These are phyloP conservation scores for Beverwykella pulmonaria DNA, from an alignment of 495 filamentous ascomycete genomes.

Conservation along the genomic window DNA sequence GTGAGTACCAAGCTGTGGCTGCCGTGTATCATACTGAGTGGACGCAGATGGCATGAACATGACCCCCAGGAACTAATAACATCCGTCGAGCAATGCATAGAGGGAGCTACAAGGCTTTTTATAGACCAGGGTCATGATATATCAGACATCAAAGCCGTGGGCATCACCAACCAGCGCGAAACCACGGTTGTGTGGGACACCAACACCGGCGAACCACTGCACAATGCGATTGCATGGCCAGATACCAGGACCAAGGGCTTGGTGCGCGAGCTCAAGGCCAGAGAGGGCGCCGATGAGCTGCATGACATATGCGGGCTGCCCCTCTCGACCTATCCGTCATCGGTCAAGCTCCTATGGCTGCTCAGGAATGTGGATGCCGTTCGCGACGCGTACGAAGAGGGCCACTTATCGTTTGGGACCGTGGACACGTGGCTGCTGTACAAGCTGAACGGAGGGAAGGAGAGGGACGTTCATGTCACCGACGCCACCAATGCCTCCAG, in stretches of 20 bases:
- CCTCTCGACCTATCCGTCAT: constrained; percentile 91
- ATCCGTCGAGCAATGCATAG: constrained; percentile 83
- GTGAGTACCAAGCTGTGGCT: constrained; percentile 56
- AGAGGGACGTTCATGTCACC: constrained; percentile 73
- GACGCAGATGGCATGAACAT: constrained; percentile 87
- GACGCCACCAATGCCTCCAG: constrained; percentile 91
- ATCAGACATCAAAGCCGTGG: constrained; percentile 78
- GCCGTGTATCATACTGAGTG: constrained; percentile 2
- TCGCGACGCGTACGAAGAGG: constrained; percentile 74
- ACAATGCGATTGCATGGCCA: constrained; percentile 92
- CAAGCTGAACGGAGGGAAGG: constrained; percentile 81
- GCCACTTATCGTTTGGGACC: constrained; percentile 86
- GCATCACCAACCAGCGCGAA: constrained; percentile 94
- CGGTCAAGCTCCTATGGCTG: constrained; percentile 87
- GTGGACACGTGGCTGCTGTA: constrained; percentile 92
- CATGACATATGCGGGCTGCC: constrained; percentile 80
- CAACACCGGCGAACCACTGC: constrained; percentile 79
- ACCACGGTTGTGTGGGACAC: constrained; percentile 91
- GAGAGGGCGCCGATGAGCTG: constrained; percentile 67
- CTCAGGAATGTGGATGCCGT: constrained; percentile 72
- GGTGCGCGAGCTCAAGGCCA: constrained; percentile 77
- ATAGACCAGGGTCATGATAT: constrained; percentile 68
- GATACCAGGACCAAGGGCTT: constrained; percentile 81
- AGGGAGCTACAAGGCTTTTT: constrained; percentile 76
- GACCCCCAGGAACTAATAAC: constrained; percentile 77